Conservation (phyloP, 2,329 filamentous ascomycete genomes). For the Stagonosporopsis rhizophila region DNA sequence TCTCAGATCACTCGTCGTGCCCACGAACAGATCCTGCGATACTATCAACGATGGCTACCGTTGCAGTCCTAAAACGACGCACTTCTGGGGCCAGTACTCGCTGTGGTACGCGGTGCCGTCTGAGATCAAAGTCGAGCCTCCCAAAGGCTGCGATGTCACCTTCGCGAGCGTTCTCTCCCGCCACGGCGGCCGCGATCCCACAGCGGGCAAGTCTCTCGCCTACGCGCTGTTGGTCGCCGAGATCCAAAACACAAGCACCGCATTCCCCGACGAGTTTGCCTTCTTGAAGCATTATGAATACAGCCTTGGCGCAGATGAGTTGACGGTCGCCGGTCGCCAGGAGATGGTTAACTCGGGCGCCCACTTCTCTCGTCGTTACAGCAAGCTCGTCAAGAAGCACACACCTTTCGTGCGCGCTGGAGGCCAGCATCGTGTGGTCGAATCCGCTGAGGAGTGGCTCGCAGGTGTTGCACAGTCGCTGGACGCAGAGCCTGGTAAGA, state of each 20-base stretch:
- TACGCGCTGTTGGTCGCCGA: slow-evolving; percentile 71
- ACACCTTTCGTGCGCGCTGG: slow-evolving; percentile 77
- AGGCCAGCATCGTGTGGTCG: slow-evolving; percentile 73
- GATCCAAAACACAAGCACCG: slow-evolving; percentile 65
- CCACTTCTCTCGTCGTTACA: slow-evolving; percentile 78
- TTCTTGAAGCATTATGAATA: slow-evolving; percentile 79
- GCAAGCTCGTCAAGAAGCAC: slow-evolving; percentile 62
- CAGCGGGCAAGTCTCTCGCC: slow-evolving; percentile 66
- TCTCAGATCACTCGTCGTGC: slow-evolving; percentile 26
- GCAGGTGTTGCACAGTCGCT: slow-evolving; percentile 71
- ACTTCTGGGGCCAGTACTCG: slow-evolving; percentile 86
- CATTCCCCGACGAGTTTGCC: slow-evolving; percentile 68
- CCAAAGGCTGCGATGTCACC: slow-evolving; percentile 73
- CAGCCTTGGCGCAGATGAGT: slow-evolving; percentile 70
- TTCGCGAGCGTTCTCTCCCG: slow-evolving; percentile 84
- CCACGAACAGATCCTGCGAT: slow-evolving; percentile 55
- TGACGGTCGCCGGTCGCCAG: slow-evolving; percentile 72
- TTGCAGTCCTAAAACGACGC: slow-evolving; percentile 68
- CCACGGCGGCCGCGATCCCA: slow-evolving; percentile 85
- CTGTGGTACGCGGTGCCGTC: slow-evolving; percentile 81
- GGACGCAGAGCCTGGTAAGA: slow-evolving; percentile 50
- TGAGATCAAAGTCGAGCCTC: slow-evolving; percentile 66
- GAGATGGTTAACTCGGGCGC: slow-evolving; percentile 77
- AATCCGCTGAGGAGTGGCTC: slow-evolving; percentile 78
- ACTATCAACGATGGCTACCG: slow-evolving; percentile 65